Conservation (phyloP, 495 filamentous ascomycete genomes). For the Lasiosphaeriaceae sp. region DNA sequence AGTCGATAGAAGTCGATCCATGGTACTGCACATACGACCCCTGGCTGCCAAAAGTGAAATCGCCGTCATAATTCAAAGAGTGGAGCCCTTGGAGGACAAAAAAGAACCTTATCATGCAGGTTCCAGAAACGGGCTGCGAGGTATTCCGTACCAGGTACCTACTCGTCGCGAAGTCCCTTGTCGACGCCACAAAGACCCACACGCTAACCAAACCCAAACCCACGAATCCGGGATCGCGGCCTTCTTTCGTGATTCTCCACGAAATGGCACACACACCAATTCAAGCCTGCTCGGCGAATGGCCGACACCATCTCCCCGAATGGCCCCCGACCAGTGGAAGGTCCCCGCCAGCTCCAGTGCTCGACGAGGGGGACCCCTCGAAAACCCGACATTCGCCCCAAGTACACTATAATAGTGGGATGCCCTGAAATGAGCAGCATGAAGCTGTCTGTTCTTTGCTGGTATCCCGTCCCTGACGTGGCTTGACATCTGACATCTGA, state of each 20-base stretch:
- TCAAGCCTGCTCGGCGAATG: neutral
- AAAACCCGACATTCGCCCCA: neutral
- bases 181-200: neutral
- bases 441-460: neutral
- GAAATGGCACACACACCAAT: conserved; percentile 10
- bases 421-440: neutral
- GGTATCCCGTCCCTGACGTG: too few relatives aligned
- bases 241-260: conserved; percentile 8
- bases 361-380: too few relatives aligned
- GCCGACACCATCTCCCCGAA: neutral
- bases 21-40: too few relatives aligned
- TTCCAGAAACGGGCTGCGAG: too few relatives aligned
- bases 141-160: neutral
- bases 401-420: neutral
- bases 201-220: conserved; percentile 3
- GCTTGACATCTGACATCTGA: too few relatives aligned
- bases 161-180: neutral
- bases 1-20: too few relatives aligned
- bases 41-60: too few relatives aligned
- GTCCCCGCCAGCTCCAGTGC: too few relatives aligned
- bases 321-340: neutral
- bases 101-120: too few relatives aligned
- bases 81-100: too few relatives aligned
- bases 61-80: too few relatives aligned
- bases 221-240: conserved; percentile 11